Conservation (phyloP, 805 yeast species). For the Cyberlindnera japonica region DNA sequence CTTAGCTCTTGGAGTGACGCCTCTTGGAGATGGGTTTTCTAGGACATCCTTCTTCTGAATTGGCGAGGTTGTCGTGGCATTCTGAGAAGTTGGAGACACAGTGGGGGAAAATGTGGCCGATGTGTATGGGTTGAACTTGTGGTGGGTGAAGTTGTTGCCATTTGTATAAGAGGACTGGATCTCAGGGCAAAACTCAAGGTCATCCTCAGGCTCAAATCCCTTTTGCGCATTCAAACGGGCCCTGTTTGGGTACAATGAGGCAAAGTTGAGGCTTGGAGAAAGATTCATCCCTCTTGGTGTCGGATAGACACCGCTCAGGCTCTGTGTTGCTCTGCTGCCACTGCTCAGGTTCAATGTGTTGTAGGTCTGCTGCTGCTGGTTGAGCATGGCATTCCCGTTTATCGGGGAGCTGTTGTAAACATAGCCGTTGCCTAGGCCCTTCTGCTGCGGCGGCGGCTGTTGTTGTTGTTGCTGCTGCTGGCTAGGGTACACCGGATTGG, state of each 20-base stretch:
- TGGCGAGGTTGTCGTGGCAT: constrained; percentile 24
- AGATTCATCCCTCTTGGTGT: constrained; percentile 18
- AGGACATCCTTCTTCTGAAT: constrained; percentile 18
- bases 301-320: constrained; percentile 14
- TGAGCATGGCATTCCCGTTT: constrained; percentile 13
- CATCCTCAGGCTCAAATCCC: constrained; percentile 61
- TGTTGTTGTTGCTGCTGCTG: constrained; percentile 8
- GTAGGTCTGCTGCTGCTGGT: constrained; percentile 16
- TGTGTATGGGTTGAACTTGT: constrained; percentile 66
- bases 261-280: constrained; percentile 26
- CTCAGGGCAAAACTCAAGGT: constrained; percentile 60
- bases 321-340: constrained; percentile 9
- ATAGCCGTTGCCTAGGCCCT: constrained; percentile 14
- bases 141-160: constrained; percentile 27
- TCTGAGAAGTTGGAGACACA: constrained; percentile 34
- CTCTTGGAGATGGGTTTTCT: constrained; percentile 34
- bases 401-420: constrained; percentile 18
- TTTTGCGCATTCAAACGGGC: constrained; percentile 56
- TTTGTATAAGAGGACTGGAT: constrained; percentile 16
- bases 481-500: constrained; percentile 10
- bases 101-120: constrained; percentile 58
- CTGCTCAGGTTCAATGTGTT: constrained; percentile 25
- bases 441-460: constrained; percentile 10
- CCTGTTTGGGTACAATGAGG: constrained; percentile 43
- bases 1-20: constrained; percentile 52